These are phyloP conservation scores for Ramichloridium luteum DNA, from an alignment of 2,329 filamentous ascomycete species.

Conservation along the genomic window DNA sequence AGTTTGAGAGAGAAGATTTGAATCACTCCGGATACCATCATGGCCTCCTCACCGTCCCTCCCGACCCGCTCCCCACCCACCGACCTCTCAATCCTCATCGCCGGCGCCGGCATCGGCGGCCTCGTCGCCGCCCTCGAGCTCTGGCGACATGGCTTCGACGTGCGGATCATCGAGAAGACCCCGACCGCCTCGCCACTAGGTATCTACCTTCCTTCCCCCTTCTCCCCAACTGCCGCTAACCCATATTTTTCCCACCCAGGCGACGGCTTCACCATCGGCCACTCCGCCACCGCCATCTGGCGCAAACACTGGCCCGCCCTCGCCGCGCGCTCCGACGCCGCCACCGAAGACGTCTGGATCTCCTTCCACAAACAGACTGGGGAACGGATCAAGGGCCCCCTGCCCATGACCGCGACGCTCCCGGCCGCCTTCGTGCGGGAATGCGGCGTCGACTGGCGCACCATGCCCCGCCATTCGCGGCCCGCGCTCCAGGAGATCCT, in stretches of 20 bases:
- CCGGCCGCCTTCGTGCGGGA: too few relatives aligned
- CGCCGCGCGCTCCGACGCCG: conserved; percentile 20
- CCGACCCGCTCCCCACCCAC: conserved; percentile 29
- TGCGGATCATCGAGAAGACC: conserved; percentile 14
- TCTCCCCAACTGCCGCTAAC: not conserved
- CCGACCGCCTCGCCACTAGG: conserved; percentile 1
- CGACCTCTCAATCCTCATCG: conserved; percentile 15
- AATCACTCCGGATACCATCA: too few relatives aligned
- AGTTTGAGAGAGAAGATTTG: too few relatives aligned
- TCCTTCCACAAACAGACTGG: conserved; percentile 11
- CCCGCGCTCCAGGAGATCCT: conserved; percentile 31
- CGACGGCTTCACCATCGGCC: conserved; percentile 32
- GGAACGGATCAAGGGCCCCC: conserved; percentile 11
- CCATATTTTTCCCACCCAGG: too few relatives aligned
- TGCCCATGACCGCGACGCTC: conserved; percentile 10
- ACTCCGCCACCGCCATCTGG: conserved; percentile 40
- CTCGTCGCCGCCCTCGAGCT: conserved; percentile 16
- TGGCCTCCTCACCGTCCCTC: too few relatives aligned
- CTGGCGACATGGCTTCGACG: conserved; percentile 17
- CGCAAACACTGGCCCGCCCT: conserved; percentile 45
- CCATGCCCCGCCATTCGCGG: conserved; percentile 10
- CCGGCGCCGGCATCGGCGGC: conserved; percentile 16
- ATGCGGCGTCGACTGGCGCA: conserved; percentile 8
- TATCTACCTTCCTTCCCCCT: not conserved
- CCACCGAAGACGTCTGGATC: conserved; percentile 10